phyloP scores from a whole-genome alignment of 495 filamentous ascomycete species.

The Penicillium chermesinum region DNA sequence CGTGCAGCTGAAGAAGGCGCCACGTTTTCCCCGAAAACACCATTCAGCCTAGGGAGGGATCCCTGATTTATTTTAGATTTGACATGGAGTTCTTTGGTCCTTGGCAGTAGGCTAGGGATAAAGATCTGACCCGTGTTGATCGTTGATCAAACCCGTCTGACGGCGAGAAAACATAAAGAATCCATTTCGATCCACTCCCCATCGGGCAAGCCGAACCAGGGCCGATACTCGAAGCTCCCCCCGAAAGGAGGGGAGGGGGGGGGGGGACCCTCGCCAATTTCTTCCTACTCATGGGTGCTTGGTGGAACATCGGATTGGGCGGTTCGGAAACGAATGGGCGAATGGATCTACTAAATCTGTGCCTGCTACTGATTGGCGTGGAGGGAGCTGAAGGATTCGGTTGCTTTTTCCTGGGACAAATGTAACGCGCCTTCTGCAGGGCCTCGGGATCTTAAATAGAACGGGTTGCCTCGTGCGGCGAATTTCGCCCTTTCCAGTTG shows the following conservation, averaged over 20 bases:
- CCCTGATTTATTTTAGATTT: neutral
- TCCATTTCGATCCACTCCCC: too few species aligned
- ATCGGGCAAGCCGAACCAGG: too few species aligned
- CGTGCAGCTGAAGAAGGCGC: conserved; percentile 11
- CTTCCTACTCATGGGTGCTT: neutral
- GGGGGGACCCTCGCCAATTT: too few species aligned
- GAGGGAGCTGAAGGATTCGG: neutral
- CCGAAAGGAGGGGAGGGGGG: too few species aligned
- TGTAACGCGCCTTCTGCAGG: neutral
- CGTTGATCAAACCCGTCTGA: conserved; percentile 9
- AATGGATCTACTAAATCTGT: neutral
- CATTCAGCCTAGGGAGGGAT: neutral
- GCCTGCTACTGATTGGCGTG: neutral
- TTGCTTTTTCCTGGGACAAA: neutral
- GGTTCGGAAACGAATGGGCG: neutral
- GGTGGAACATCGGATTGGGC: neutral
- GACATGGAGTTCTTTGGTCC: neutral
- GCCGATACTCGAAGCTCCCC: too few species aligned
- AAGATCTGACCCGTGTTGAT: conserved; percentile 27
- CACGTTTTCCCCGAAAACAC: conserved; percentile 15
- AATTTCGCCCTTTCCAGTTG: neutral
- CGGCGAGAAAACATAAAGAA: neutral
- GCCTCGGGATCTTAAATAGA: neutral
- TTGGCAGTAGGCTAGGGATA: conserved; percentile 30
- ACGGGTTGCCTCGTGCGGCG: neutral